These are phyloP conservation scores for Hanseniaspora sp. DNA, from an alignment of 1,139 yeast species.

Conservation along the genomic window DNA sequence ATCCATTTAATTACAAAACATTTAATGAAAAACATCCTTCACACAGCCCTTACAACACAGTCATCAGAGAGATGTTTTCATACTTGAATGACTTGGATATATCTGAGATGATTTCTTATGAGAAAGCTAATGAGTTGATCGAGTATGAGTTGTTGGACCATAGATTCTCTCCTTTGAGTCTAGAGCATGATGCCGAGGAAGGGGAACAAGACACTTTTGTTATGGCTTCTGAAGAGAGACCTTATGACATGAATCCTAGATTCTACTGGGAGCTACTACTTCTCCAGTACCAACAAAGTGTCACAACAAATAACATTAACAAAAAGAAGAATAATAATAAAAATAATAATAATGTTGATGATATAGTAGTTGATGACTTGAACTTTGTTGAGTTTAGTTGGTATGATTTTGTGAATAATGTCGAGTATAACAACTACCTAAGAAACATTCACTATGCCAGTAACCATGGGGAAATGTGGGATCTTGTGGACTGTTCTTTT, in stretches of 20 bases:
- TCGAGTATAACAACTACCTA: conserved; percentile 21
- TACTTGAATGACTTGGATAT: conserved; percentile 2
- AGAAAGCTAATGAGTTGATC: background rate
- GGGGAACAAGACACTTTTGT: conserved; percentile 16
- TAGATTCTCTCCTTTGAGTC: background rate
- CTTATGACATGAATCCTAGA: conserved; percentile 25
- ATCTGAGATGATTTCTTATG: background rate
- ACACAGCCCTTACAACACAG: background rate
- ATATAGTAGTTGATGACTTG: background rate
- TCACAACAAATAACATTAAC: too few relatives aligned
- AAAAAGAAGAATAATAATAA: background rate
- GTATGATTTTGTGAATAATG: conserved; percentile 26
- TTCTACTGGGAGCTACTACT: conserved; percentile 22
- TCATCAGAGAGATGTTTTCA: conserved; percentile 6
- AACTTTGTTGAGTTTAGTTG: conserved; percentile 21
- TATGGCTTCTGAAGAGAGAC: conserved; percentile 19
- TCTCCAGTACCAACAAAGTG: conserved; percentile 6
- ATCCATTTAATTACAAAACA: background rate
- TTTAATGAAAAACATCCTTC: conserved; percentile 11
- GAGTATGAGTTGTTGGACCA: conserved; percentile 6
- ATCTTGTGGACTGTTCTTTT: conserved; percentile 19
- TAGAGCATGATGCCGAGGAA: conserved; percentile 18
- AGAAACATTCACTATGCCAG: conserved; percentile 2
- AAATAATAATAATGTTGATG: conserved; percentile 10
- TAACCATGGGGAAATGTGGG: conserved; percentile 17